Evolutionary conservation across 2,329 filamentous ascomycete genomes (phyloP).

Genomic region (Cryphonectria carpinicola): DNA sequence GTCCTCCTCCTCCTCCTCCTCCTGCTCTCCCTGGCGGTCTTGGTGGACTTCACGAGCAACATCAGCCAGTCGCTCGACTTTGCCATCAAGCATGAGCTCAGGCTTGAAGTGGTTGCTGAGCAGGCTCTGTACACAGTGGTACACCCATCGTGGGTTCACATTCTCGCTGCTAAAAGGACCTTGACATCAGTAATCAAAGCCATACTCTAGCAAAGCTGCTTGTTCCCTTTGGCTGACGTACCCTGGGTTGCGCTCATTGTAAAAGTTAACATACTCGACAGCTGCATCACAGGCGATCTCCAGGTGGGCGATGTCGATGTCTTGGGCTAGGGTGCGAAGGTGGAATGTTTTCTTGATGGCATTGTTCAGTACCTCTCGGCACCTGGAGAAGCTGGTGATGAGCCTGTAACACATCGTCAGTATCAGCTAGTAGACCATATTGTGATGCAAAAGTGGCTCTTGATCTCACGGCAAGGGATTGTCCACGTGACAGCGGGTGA

Average conservation of each 20-base stretch:
- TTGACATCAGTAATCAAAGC: neutral
- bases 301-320: constrained; percentile 17
- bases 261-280: neutral
- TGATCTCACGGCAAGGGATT: neutral
- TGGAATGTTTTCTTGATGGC: constrained; percentile 5
- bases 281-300: constrained; percentile 24
- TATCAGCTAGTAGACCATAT: neutral
- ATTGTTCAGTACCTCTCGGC: neutral
- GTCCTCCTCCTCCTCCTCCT: no score
- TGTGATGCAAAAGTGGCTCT: neutral
- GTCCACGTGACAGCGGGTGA: neutral
- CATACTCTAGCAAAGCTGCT: neutral
- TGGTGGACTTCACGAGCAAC: neutral
- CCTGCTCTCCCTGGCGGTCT: neutral
- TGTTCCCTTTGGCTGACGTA: neutral
- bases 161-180: neutral
- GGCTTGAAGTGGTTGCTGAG: constrained; percentile 9
- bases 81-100: constrained; percentile 2
- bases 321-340: constrained; percentile 6
- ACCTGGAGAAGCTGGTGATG: neutral
- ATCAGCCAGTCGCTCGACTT: neutral
- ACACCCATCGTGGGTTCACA: constrained; percentile 13
- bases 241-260: constrained; percentile 6
- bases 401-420: neutral
- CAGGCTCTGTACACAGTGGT: constrained; percentile 14